phyloP scores from a whole-genome alignment of 208 protist species.

The Leishmania guyanensis region DNA sequence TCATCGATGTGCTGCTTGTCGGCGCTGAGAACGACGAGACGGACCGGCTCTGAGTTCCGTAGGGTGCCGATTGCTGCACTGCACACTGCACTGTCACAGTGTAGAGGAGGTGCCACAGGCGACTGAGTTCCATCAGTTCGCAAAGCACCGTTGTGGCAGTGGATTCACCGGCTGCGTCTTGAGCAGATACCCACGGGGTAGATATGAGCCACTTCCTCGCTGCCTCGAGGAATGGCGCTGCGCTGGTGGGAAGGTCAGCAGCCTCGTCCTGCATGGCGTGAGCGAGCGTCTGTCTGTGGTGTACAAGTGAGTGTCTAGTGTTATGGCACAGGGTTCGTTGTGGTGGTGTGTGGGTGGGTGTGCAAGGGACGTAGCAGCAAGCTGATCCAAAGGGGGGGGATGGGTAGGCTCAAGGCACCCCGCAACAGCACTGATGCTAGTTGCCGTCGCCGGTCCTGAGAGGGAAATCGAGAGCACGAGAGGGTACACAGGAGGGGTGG shows the following conservation, averaged over 20 bases:
- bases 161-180: background rate
- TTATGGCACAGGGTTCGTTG: background rate
- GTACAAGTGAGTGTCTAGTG: background rate
- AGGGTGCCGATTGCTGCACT: background rate
- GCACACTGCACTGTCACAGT: background rate
- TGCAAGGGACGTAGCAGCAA: background rate
- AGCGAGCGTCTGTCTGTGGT: background rate
- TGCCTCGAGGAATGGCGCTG: slow-evolving; percentile 5
- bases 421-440: background rate
- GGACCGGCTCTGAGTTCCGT: background rate
- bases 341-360: background rate
- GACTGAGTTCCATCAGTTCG: slow-evolving; percentile 23
- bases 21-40: background rate
- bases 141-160: slow-evolving; percentile 21
- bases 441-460: background rate
- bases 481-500: background rate
- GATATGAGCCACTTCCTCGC: slow-evolving; percentile 7
- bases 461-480: background rate
- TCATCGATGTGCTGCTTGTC: background rate
- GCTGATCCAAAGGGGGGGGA: background rate
- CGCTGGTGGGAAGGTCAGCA: background rate
- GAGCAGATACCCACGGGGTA: slow-evolving; percentile 4
- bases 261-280: slow-evolving; percentile 8
- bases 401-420: background rate
- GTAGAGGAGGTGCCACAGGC: slow-evolving; percentile 10